Conservation (phyloP, 441 rosid genomes). For the Jatropha podagrica region DNA sequence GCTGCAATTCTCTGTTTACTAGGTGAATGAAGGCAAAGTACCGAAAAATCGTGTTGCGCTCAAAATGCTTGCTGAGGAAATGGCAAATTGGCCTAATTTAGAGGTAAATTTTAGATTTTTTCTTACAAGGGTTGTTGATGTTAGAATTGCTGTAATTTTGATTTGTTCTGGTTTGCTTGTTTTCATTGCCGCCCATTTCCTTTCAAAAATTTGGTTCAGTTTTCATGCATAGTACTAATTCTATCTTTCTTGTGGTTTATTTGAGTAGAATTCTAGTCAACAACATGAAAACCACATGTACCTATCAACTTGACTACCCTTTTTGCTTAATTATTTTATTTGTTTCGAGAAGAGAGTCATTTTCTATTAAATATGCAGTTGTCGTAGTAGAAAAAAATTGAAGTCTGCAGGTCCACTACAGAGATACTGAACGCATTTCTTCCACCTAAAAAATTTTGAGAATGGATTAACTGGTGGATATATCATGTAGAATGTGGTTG, state of each 20-base stretch:
- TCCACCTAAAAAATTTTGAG: neutral
- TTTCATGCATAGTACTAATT: neutral
- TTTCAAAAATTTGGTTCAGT: neutral
- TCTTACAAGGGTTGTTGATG: neutral
- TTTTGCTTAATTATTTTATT: neutral
- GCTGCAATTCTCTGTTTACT: constrained; percentile 19
- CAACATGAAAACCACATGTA: neutral
- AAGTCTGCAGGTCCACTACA: neutral
- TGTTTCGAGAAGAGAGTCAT: neutral
- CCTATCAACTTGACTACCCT: neutral
- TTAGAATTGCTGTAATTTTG: neutral
- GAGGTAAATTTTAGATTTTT: constrained; percentile 51
- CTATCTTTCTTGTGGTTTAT: neutral
- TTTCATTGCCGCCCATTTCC: neutral
- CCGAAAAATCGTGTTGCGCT: constrained; percentile 72
- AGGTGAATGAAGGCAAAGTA: constrained; percentile 83
- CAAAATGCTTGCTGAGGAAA: constrained; percentile 75
- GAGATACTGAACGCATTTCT: neutral
- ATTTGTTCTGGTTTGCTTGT: neutral
- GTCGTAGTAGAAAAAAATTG: neutral
- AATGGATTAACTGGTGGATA: no score
- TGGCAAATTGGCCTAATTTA: constrained; percentile 85
- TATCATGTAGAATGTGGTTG: neutral
- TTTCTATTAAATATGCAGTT: neutral
- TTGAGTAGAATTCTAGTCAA: neutral